Evolutionary conservation across 768 basidiomycete genomes (phyloP), one percentile per base, ranked within the genome.

Genomic region (Naganishia antarctica): DNA sequence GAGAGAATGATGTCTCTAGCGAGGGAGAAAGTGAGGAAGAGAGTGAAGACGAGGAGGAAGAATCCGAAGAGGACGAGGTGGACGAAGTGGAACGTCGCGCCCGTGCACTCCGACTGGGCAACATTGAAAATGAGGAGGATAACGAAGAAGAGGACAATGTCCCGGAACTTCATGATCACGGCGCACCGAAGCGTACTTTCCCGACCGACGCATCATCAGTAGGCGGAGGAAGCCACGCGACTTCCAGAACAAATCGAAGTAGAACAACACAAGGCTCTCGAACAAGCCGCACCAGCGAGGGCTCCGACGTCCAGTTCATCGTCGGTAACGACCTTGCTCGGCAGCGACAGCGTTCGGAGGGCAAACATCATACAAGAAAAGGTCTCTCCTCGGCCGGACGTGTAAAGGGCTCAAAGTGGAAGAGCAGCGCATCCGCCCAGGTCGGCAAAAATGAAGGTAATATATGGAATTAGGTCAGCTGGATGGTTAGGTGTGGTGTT

Each of bases 331-430:
- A 68, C 34, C n/a, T 68, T 8, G 59, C 59, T 3, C 66, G 69
- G 34, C 70, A 75, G 49, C 63, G 68, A 43, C 67, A 69, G 58
- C 46, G 58, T 37, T 61, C 61, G 7, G 70, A 69, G 29, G 60
- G 61, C 45, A 67, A 67, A 59, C 64, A 66, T 60, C 69, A 71
- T 41, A 46, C 66, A 12, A 60, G 65, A 28, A 70, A 69, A 37
- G 64, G 46, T 13, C 46, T 62, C 15, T 64, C 59, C 21, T 68
- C 69, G 25, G 70, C 68, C 5, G 76, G 76, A 5, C 74, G 74
- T 40, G 66, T 60, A 25, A 75, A 77, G 66, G 76, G 76, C 7
- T 70, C 73, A 41, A 77, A 77, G 50, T 77, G 76, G 76, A 77
- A 77, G 69, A 61, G 47, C 5, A 74, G 69, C 43, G 68, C 66